Percentiles rank a stretch among this genome's conserved stretches.
Evolutionary conservation across 2,329 filamentous ascomycete species (phyloP).

Genomic region (Ramichloridium luteum): DNA sequence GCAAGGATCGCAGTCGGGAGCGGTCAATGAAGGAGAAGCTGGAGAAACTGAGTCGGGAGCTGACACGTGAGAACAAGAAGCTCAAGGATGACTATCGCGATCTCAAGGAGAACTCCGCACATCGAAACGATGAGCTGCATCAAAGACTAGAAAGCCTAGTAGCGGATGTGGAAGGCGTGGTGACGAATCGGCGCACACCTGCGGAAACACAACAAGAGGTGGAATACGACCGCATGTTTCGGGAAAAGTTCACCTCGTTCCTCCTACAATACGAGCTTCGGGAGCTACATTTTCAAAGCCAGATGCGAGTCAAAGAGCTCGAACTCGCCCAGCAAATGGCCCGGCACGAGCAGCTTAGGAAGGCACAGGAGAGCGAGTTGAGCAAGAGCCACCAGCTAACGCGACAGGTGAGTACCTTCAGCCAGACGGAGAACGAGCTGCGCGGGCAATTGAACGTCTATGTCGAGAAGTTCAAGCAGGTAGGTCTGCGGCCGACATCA

Average conservation of each 20-base stretch:
- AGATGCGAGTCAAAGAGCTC: conserved; percentile 86
- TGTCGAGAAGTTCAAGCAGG: conserved; percentile 99
- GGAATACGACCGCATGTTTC: conserved; percentile 73
- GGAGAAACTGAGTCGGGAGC: conserved; percentile 86
- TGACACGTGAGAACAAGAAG: conserved; percentile 96
- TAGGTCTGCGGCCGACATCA: conserved; percentile 31
- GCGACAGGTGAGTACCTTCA: conserved; percentile 84
- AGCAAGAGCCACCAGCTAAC: conserved; percentile 74
- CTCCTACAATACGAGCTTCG: conserved; percentile 94
- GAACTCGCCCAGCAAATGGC: conserved; percentile 89
- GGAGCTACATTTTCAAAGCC: conserved; percentile 83
- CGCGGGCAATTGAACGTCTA: conserved; percentile 95
- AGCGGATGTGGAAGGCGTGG: conserved; percentile 74
- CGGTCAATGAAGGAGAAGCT: conserved; percentile 88
- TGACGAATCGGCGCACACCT: conserved; percentile 69
- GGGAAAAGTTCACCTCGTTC: conserved; percentile 83
- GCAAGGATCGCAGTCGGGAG: conserved; percentile 81
- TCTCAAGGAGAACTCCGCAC: conserved; percentile 72
- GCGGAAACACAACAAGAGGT: conserved; percentile 69
- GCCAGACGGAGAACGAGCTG: conserved; percentile 87
- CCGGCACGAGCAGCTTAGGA: conserved; percentile 80
- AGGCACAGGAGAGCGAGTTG: conserved; percentile 70
- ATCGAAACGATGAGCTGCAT: conserved; percentile 71
- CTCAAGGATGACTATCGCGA: conserved; percentile 88
- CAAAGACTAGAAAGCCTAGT: conserved; percentile 70